Evolutionary conservation across 306 rosid species (phyloP).

Genomic region (Mucuna pruriens): DNA sequence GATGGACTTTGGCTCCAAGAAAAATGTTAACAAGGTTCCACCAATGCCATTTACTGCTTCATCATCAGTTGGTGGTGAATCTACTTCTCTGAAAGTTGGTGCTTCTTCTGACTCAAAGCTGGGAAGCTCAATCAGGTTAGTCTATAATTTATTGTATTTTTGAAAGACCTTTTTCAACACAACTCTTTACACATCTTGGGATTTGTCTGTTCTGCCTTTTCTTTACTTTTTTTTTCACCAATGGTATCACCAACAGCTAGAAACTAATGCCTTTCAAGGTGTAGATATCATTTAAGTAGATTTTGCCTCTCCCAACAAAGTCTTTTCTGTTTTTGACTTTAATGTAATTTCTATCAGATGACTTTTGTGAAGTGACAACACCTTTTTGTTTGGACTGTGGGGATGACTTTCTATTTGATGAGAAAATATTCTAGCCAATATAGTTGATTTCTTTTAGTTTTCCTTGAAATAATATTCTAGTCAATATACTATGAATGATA

Average conservation of each 20-base stretch:
- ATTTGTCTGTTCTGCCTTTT: background rate
- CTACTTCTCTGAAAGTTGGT: conserved; percentile 38
- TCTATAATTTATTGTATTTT: conserved; percentile 24
- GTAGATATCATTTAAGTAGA: background rate
- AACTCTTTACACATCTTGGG: background rate
- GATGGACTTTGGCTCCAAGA: conserved; percentile 38
- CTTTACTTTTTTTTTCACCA: background rate
- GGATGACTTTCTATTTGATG: background rate
- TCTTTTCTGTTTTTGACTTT: background rate
- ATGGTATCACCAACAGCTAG: background rate
- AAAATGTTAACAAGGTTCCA: conserved; percentile 42
- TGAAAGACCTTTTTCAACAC: background rate
- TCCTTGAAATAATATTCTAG: background rate
- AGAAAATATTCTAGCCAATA: conserved; percentile 1
- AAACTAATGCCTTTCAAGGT: background rate
- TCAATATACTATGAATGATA: background rate
- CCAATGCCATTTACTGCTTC: conserved; percentile 41
- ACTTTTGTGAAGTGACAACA: conserved; percentile 13
- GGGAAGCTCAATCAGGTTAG: conserved; percentile 68
- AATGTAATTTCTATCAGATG: background rate
- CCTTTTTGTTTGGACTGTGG: background rate
- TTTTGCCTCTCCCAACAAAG: background rate
- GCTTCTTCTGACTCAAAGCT: conserved; percentile 47
- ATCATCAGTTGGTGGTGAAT: conserved; percentile 42
- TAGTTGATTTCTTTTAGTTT: background rate